A percentile compares a stretch with the other conserved stretches of the same genome.
These are phyloP conservation scores for Hysterangium stoloniferum DNA, from an alignment of 768 basidiomycete genomes.

Conservation along the genomic window DNA sequence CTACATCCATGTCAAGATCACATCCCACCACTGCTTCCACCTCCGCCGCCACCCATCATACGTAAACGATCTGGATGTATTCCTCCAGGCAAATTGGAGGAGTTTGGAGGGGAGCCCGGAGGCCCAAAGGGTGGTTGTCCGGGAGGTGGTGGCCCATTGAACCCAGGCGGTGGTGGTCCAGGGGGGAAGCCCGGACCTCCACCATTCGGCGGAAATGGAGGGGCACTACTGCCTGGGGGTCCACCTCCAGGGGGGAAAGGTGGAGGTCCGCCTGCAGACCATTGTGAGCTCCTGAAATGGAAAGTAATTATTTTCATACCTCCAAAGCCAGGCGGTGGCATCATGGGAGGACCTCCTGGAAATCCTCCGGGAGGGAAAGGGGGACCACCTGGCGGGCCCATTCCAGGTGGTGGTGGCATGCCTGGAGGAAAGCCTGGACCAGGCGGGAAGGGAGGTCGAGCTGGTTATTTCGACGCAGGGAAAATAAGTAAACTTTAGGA, in stretches of 20 bases:
- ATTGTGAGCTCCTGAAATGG: slow-evolving; percentile 1
- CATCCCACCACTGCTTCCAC: background rate
- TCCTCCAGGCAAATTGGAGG: slow-evolving; percentile 40
- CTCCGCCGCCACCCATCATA: slow-evolving; percentile 50
- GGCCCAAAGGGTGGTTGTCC: slow-evolving; percentile 20
- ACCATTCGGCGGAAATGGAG: slow-evolving; percentile 22
- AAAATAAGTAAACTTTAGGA: no score
- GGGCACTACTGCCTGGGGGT: slow-evolving; percentile 17
- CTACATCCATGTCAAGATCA: no score
- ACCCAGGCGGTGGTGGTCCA: slow-evolving; percentile 24
- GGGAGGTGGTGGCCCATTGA: slow-evolving; percentile 14
- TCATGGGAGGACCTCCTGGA: slow-evolving; percentile 28
- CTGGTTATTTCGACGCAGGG: slow-evolving; percentile 25
- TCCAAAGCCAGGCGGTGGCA: slow-evolving; percentile 37
- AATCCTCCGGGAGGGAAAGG: slow-evolving; percentile 65
- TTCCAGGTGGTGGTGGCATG: slow-evolving; percentile 30
- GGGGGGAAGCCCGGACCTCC: slow-evolving; percentile 26
- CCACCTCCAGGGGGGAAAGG: slow-evolving; percentile 46
- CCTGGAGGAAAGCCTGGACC: slow-evolving; percentile 29
- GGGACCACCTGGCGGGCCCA: slow-evolving; percentile 48
- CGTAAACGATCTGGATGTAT: slow-evolving; percentile 80
- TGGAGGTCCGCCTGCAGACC: slow-evolving; percentile 27
- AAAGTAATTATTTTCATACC: slow-evolving; percentile 28
- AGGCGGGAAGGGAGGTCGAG: slow-evolving; percentile 66
- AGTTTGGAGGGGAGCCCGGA: slow-evolving; percentile 25